Base-by-base conservation (phyloP, 345 rosid species). In the Diplotaxis tenuifolia region DNA sequence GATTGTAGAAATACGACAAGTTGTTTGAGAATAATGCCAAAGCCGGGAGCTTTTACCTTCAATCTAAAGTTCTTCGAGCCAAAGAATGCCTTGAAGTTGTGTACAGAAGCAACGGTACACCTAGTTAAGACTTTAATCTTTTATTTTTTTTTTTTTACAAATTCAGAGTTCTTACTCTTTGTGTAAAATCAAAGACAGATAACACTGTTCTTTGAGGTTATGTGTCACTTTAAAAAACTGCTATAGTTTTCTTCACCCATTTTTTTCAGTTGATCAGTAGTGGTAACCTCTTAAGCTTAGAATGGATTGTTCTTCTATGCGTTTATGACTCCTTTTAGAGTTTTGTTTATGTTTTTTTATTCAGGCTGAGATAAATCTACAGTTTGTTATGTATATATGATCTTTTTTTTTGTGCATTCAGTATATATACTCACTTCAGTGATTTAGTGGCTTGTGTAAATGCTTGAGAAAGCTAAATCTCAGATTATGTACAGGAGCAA, bases 41-140 rank as follows among this genome's bases (percentile, higher is more conserved):
- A 82, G 88, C 79, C 0, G 96, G 97, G 21, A 92, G 96, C 83
- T 92, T 95, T 75, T 95, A 95, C 82, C 80, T 95, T 65, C 99
- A 95, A 70, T 92, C 99, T 10, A 95, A 95, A 87, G 96, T 88
- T 79, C 96, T 73, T 78, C 80, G 89, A 67, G 99, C 99, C 11
- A 95, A 95, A 71, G 96, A 95, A 78, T 88, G 96, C 79, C 72
- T 92, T 64, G 99, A 95, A 78, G 78, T 70, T 22, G 68, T 57
- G n/a, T 38, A 85, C 70, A 75, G 6, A 80, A 72, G 75, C 40
- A 38, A 38, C 47, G 47, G 47, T 12, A 38, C 47, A 31, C 82
- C 87, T 64, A 73, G 79, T 79, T 84, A 75, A 83, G 75, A 38
- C 29, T 62, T 34, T 23, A 5, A 23, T 42, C 34, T n/a, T n/a